These are phyloP conservation scores for Xenoacremonium recifei DNA, from an alignment of 2,329 filamentous ascomycete species.

Conservation along the genomic window DNA sequence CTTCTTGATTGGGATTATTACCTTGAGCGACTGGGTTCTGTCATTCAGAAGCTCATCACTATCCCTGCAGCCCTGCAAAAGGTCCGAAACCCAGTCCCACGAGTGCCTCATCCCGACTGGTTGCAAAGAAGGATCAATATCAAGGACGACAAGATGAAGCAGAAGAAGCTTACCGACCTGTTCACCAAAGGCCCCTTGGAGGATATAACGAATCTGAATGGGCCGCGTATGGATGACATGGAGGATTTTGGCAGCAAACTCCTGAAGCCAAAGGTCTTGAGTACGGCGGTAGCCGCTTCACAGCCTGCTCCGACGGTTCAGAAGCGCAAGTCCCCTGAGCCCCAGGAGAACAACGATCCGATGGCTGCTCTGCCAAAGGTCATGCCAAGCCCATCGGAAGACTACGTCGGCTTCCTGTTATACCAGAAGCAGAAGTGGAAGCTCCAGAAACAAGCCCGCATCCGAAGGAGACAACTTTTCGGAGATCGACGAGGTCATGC, in stretches of 20 bases:
- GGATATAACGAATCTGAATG: constrained; percentile 68
- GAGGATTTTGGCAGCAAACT: constrained; percentile 78
- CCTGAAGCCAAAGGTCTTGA: constrained; percentile 61
- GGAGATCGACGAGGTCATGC: constrained; percentile 68
- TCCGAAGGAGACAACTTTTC: constrained; percentile 85
- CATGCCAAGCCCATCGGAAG: constrained; percentile 81
- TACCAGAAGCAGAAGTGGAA: constrained; percentile 99
- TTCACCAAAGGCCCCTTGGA: constrained; percentile 71
- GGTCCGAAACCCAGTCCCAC: constrained; percentile 87
- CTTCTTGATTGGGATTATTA: constrained; percentile 98
- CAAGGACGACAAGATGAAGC: constrained; percentile 97
- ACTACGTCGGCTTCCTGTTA: constrained; percentile 83
- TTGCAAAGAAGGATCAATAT: constrained; percentile 88
- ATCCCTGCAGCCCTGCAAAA: constrained; percentile 97
- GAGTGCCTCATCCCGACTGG: constrained; percentile 95
- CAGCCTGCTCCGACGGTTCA: constrained; percentile 47
- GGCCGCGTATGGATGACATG: constrained; percentile 60
- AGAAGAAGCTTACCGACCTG: constrained; percentile 96
- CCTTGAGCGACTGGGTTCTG: constrained; percentile 88
- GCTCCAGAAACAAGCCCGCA: constrained; percentile 87
- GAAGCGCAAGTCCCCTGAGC: constrained; percentile 74
- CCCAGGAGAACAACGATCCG: constrained; percentile 67
- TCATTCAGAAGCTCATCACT: constrained; percentile 98
- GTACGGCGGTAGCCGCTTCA: constrained; percentile 55
- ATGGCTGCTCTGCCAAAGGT: constrained; percentile 77